These are phyloP conservation scores for Cenchrus purpureus DNA, from an alignment of 176 grass and related monocot genomes.

Conservation along the genomic window DNA sequence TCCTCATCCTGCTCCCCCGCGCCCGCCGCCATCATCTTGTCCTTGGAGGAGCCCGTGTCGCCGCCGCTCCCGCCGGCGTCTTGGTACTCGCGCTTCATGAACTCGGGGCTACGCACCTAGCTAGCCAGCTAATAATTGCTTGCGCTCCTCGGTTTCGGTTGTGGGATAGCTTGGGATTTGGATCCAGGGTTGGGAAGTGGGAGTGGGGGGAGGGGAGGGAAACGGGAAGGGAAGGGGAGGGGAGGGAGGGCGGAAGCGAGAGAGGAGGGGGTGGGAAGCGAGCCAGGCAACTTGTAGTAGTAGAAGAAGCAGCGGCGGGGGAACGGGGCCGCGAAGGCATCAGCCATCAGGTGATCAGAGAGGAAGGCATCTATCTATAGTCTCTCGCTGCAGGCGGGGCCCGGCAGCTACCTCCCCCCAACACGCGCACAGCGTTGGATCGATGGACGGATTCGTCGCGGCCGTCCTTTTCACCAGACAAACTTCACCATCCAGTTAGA, in stretches of 20 bases:
- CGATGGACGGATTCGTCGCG: slow-evolving; percentile 45
- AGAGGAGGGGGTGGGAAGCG: background rate
- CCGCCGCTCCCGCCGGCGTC: slow-evolving; percentile 51
- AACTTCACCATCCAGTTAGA: slow-evolving; percentile 54
- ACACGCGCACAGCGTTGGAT: slow-evolving; percentile 48
- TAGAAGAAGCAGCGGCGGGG: background rate
- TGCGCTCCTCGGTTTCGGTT: slow-evolving; percentile 39
- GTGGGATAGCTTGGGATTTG: slow-evolving; percentile 53
- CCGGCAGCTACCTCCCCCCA: background rate
- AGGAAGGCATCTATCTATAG: slow-evolving; percentile 54
- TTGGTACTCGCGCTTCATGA: slow-evolving; percentile 88
- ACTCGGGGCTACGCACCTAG: slow-evolving; percentile 6
- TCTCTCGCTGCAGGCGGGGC: slow-evolving; percentile 31
- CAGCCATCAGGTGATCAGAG: slow-evolving; percentile 48
- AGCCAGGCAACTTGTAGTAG: background rate
- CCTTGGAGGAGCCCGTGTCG: slow-evolving; percentile 37
- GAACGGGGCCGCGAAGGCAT: background rate
- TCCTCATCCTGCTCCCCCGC: slow-evolving; percentile 60
- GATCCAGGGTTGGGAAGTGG: slow-evolving; percentile 47
- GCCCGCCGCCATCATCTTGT: slow-evolving; percentile 46
- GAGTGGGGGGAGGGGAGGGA: background rate
- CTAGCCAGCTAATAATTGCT: slow-evolving; percentile 43
- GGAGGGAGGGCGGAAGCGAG: background rate
- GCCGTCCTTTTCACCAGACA: slow-evolving; percentile 50
- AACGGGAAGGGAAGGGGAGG: background rate